phyloP scores from a whole-genome alignment of 176 grass and related monocot genomes.

The Cenchrus purpureus region DNA sequence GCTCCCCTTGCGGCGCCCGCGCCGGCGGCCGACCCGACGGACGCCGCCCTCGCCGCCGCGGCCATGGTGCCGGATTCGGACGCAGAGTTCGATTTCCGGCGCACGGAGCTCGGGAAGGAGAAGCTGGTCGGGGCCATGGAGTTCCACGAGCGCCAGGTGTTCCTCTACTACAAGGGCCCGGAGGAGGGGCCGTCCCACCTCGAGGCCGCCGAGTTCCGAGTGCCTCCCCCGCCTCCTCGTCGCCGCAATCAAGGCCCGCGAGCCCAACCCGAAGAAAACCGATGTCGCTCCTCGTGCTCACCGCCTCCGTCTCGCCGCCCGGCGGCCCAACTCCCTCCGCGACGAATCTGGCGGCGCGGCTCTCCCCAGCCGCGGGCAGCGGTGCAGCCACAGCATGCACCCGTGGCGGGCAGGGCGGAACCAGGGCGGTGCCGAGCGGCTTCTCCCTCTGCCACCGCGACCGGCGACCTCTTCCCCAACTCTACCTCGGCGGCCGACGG shows the following conservation, averaged over 20 bases:
- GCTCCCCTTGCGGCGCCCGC: constrained; percentile 30
- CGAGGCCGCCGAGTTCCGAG: constrained; percentile 75
- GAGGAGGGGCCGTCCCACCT: constrained; percentile 6
- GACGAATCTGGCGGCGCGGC: too few relatives aligned
- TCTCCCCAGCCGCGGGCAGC: too few relatives aligned
- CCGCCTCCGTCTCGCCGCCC: too few relatives aligned
- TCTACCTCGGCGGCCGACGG: too few relatives aligned
- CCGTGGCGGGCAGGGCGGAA: too few relatives aligned
- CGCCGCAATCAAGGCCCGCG: constrained; percentile 61
- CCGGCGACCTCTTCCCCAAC: too few relatives aligned
- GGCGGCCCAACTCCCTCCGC: too few relatives aligned
- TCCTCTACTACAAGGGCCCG: constrained; percentile 95
- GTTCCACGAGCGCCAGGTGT: constrained; percentile 82
- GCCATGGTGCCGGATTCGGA: constrained; percentile 38
- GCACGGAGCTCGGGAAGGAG: constrained; percentile 68
- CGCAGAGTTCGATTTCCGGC: constrained; percentile 73
- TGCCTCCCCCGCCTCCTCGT: constrained; percentile 73
- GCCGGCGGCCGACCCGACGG: constrained; percentile 37
- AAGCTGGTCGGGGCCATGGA: constrained; percentile 73
- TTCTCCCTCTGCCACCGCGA: too few relatives aligned
- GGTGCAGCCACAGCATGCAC: too few relatives aligned
- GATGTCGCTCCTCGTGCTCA: background rate
- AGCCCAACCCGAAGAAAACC: constrained; percentile 67
- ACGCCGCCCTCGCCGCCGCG: constrained; percentile 14
- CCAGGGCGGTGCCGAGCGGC: too few relatives aligned